Evolutionary conservation across 257 asterid species (phyloP).

Genomic region (Ligustrum vulgare): DNA sequence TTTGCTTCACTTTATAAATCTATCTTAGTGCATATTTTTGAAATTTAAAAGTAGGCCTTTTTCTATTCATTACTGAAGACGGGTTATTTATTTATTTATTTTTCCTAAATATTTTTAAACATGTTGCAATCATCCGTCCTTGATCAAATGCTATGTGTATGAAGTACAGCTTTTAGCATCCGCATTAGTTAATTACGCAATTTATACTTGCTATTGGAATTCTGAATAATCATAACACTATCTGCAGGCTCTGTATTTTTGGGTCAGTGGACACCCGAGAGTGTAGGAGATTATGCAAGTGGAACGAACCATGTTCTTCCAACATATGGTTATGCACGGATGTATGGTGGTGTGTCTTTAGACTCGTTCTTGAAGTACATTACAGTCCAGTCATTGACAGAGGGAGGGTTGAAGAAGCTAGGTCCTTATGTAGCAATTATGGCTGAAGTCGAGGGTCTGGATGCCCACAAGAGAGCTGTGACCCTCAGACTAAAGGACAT

Average conservation of each 20-base stretch:
- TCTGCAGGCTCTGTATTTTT: slow-evolving; percentile 79
- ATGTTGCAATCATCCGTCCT: background rate
- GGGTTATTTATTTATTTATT: background rate
- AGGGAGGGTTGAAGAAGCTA: slow-evolving; percentile 78
- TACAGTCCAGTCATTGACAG: slow-evolving; percentile 85
- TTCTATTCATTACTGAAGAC: background rate
- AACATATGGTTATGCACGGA: slow-evolving; percentile 90
- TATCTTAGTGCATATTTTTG: background rate
- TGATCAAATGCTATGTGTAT: background rate
- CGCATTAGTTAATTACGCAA: background rate
- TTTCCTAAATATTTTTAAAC: background rate
- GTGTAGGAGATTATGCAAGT: slow-evolving; percentile 94
- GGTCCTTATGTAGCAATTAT: slow-evolving; percentile 91
- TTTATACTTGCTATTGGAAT: background rate
- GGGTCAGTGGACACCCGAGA: slow-evolving; percentile 93
- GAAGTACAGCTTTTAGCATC: background rate
- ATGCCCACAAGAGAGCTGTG: slow-evolving; percentile 97
- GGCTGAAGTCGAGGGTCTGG: slow-evolving; percentile 95
- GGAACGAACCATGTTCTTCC: slow-evolving; percentile 98
- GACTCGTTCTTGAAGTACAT: slow-evolving; percentile 92
- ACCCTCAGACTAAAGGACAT: slow-evolving; percentile 88
- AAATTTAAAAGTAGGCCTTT: background rate
- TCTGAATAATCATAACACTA: background rate
- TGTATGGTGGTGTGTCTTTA: slow-evolving; percentile 86
- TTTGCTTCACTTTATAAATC: slow-evolving; percentile 1